Base-by-base conservation (phyloP, 768 basidiomycete genomes). In the Leccinum boreale region DNA sequence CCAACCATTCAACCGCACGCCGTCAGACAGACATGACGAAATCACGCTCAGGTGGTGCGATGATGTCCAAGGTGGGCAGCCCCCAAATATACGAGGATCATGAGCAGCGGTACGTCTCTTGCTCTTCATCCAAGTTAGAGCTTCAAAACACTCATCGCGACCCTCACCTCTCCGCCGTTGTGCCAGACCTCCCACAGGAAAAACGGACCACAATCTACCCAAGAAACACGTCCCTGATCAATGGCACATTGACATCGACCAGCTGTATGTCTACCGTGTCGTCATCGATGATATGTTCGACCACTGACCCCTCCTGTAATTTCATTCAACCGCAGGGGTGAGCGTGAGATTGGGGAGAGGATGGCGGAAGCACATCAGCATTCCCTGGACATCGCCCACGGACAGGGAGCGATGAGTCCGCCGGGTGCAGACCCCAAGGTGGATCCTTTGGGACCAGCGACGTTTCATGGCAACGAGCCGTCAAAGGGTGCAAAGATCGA, bases 401-500 rank as follows among this genome's bases (percentile, higher is more conserved):
- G 66, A 28, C 35, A 59, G n/a, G 71, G 74, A 33, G 65, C 47
- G 57, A 67, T 17, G 71, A 75, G 42, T 56, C 70, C 57, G 52
- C 70, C 57, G 51, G 64, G 61, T 50, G 61, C 63, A 5, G 65
- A 74, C 44, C 75, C 75, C 0, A 66, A 74, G 29, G 67, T 69
- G 0, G 77, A 84, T 55, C 83, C 84, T 12, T 65, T 80, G 26
- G 75, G 75, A 47, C 81, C 80, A 10, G 83, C 83, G 1, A 69
- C 67, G n/a, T 66, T 74, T 15, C 84, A 85, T 53, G 82, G 84
- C 0, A 78, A 86, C 61, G 72, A 85, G 59, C 84, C 85, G 0
- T 84, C 83, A 0, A 70, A 77, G 39, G 84, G 85, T 0, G 85
- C 84, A 1, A 68, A 79, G 65, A 76, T 84, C n/a, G 85, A 86